Evolutionary conservation across 2,329 filamentous ascomycete species (phyloP), one percentile per base, ranked within the genome.

Genomic region (Tolypocladium amazonense): DNA sequence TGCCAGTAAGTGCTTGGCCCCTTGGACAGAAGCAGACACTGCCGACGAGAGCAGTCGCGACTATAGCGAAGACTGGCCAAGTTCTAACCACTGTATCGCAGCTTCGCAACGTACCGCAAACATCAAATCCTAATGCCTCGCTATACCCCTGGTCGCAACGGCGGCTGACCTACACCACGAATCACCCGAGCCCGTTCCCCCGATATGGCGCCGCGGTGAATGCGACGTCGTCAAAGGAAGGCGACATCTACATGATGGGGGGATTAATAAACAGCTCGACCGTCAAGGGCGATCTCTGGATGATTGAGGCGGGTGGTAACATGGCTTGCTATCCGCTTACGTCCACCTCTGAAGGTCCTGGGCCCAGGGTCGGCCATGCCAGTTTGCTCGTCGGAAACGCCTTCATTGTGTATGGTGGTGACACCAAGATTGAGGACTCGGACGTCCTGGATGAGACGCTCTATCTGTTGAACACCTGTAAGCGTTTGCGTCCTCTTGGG

Each of bases 131-230:
- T 47, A 94, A 92, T 73, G 80, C 88, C 47, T 91, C 91, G 6
- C 84, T 96, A 59, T 99, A 97, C 70, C 94, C 94, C 0, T 99
- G 94, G 94, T 96, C 93, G 64, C 90, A 96, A 71, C 87, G 91
- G 62, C 86, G 90, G 59, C 75, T 99, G 58, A 93, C 89, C 64
- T 96, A 96, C 73, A 90, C 90, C 20, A 86, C 90, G 6, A 83
- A 87, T 3, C 87, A 92, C 69, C 83, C 88, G 14, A 92, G 90
- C 66, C 94, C 94, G 0, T 99, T 99, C 67, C 94, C 94, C 18
- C 87, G 94, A 72, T 99, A 99, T 81, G 94, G 94, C 71, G 92
- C 95, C 57, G 94, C 95, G 8, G 93, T 97, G 72, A 99, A 99
- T 73, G 84, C 92, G 0, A 82, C 88, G 20, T 89, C 92, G 30